phyloP scores from a whole-genome alignment of 2,329 filamentous ascomycete genomes.

The Didymella pomorum region DNA sequence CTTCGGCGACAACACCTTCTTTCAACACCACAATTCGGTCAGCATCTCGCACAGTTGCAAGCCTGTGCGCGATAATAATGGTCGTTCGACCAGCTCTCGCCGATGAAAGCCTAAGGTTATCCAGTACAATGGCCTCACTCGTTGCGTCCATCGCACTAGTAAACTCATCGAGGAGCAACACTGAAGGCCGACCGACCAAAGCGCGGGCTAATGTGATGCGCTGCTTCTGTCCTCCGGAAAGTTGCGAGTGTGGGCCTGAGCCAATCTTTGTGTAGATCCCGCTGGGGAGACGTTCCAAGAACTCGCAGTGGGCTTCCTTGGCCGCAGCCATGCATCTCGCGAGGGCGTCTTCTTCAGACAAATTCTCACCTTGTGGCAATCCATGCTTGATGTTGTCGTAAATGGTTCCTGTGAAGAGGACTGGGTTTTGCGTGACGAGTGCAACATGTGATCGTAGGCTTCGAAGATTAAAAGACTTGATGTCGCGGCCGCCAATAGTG shows the following conservation, averaged over 20 bases:
- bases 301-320: constrained; percentile 62
- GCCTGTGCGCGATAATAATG: constrained; percentile 49
- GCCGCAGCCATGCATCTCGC: constrained; percentile 60
- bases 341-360: constrained; percentile 50
- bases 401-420: constrained; percentile 48
- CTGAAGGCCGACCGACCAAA: constrained; percentile 42
- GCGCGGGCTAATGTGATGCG: constrained; percentile 50
- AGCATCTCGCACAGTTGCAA: constrained; percentile 49
- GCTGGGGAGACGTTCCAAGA: constrained; percentile 46
- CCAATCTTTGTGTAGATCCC: constrained; percentile 46
- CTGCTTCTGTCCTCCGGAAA: constrained; percentile 52
- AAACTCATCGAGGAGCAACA: constrained; percentile 49
- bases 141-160: constrained; percentile 47
- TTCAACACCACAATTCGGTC: constrained; percentile 50
- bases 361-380: constrained; percentile 26
- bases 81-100: constrained; percentile 42
- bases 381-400: constrained; percentile 50
- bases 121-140: constrained; percentile 42
- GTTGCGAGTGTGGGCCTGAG: constrained; percentile 43
- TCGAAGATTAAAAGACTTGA: constrained; percentile 42
- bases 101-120: constrained; percentile 44
- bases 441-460: constrained; percentile 44
- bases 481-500: constrained; percentile 36
- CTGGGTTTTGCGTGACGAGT: constrained; percentile 46
- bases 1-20: constrained; percentile 43